Percentiles rank a stretch among this genome's conserved stretches.
phyloP scores from a whole-genome alignment of 2,329 filamentous ascomycete genomes.

The Alternaria sp. region DNA sequence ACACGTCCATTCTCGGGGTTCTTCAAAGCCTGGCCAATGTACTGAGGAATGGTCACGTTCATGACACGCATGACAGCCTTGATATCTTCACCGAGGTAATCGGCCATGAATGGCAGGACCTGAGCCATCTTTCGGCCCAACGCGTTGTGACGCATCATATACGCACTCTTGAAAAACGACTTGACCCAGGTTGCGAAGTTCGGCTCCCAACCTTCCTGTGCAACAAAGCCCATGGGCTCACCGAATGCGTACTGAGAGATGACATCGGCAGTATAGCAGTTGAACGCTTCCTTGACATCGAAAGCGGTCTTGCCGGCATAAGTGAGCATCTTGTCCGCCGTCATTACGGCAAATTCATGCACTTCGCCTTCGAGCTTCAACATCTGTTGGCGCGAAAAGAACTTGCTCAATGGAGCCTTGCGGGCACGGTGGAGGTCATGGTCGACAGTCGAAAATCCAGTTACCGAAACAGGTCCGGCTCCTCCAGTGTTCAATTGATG shows the following conservation, averaged over 20 bases:
- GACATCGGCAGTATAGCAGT: conserved; percentile 35
- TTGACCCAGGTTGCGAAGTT: conserved; percentile 37
- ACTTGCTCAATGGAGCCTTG: conserved; percentile 41
- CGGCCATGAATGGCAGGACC: conserved; percentile 32
- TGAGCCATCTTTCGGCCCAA: conserved; percentile 31
- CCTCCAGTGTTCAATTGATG: conserved; percentile 35
- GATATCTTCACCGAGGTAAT: conserved; percentile 35
- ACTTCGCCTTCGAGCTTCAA: conserved; percentile 32
- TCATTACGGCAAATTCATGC: conserved; percentile 24
- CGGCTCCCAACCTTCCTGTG: conserved; percentile 36
- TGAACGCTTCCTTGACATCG: conserved; percentile 37
- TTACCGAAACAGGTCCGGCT: conserved; percentile 28
- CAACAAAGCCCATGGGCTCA: conserved; percentile 35
- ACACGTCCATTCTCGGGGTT: conserved; percentile 34
- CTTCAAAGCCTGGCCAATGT: conserved; percentile 28
- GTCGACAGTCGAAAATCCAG: conserved; percentile 36
- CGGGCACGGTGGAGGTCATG: conserved; percentile 43
- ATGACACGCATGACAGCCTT: conserved; percentile 32
- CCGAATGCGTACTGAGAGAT: conserved; percentile 36
- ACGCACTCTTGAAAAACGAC: conserved; percentile 34
- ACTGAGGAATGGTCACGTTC: conserved; percentile 34
- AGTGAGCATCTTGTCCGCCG: conserved; percentile 25
- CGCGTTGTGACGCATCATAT: conserved; percentile 37
- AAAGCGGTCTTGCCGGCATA: conserved; percentile 26
- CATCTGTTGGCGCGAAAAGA: conserved; percentile 45